Conservation (phyloP, 2,329 filamentous ascomycete genomes). For the Penicillium thymicola region DNA sequence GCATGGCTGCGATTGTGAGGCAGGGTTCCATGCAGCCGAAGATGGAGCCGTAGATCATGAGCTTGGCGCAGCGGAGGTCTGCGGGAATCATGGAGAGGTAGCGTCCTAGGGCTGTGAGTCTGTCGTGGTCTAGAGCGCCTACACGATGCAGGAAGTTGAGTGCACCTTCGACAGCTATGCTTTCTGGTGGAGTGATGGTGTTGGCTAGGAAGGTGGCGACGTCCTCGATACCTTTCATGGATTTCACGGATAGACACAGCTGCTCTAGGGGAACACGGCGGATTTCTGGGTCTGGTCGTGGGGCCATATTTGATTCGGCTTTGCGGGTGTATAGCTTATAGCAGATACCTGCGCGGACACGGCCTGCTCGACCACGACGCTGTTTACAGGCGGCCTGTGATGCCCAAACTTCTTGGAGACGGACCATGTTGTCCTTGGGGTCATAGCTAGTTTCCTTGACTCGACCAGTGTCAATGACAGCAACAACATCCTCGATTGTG, state of each 20-base stretch:
- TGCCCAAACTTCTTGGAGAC: constrained; percentile 91
- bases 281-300: constrained; percentile 90
- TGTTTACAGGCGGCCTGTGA: constrained; percentile 93
- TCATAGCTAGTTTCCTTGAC: constrained; percentile 98
- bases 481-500: constrained; percentile 95
- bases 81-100: constrained; percentile 95
- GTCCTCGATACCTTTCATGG: constrained; percentile 80
- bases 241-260: constrained; percentile 87
- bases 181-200: constrained; percentile 85
- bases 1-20: constrained; percentile 82
- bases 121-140: constrained; percentile 81
- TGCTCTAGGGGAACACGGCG: constrained; percentile 89
- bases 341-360: constrained; percentile 85
- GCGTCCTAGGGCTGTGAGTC: constrained; percentile 83
- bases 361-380: constrained; percentile 84
- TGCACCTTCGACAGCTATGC: constrained; percentile 79
- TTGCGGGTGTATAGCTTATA: constrained; percentile 93
- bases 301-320: constrained; percentile 78
- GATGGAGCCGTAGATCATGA: constrained; percentile 91
- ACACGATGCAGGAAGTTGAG: constrained; percentile 75
- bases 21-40: constrained; percentile 90
- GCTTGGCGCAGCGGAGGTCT: constrained; percentile 86
- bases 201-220: constrained; percentile 77
- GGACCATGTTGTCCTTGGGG: constrained; percentile 86
- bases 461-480: constrained; percentile 89